These are phyloP conservation scores for Phytophthora palmivora DNA, from an alignment of 352 stramenopile species.

Conservation along the genomic window DNA sequence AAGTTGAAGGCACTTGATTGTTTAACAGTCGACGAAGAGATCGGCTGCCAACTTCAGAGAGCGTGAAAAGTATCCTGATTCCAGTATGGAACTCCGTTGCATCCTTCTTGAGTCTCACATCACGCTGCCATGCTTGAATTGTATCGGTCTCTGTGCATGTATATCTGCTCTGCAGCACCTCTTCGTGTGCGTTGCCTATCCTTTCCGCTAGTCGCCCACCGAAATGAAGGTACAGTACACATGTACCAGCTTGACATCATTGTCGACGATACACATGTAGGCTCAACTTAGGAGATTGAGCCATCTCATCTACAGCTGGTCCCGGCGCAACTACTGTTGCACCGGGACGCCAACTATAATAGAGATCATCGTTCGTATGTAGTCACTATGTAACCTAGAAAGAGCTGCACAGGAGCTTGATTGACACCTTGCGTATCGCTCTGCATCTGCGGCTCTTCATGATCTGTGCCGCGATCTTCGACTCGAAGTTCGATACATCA, in stretches of 20 bases:
- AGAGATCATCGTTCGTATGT: no score
- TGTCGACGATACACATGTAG: neutral
- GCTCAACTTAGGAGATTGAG: slow-evolving; percentile 2
- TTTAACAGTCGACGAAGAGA: slow-evolving; percentile 15
- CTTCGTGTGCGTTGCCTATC: neutral
- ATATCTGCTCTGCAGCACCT: slow-evolving; percentile 1
- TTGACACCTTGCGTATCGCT: no score
- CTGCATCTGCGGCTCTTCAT: slow-evolving; percentile 1
- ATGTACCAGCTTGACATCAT: neutral
- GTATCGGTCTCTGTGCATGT: no score
- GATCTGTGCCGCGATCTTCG: slow-evolving; percentile 3
- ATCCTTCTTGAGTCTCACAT: slow-evolving; percentile 1
- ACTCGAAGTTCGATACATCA: neutral
- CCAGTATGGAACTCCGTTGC: neutral
- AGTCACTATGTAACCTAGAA: neutral
- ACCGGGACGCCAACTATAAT: no score
- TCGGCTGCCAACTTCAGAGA: no score
- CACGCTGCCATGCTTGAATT: no score
- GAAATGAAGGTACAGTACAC: slow-evolving; percentile 2
- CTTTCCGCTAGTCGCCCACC: slow-evolving; percentile 11
- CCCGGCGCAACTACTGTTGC: no score
- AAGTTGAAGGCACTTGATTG: slow-evolving; percentile 30
- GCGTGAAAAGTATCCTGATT: no score
- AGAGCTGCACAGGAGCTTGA: neutral
- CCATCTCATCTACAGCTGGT: no score